Evolutionary conservation across 805 yeast genomes (phyloP), one percentile per base, ranked within the genome.

Genomic region (Lipomyces japonicus): DNA sequence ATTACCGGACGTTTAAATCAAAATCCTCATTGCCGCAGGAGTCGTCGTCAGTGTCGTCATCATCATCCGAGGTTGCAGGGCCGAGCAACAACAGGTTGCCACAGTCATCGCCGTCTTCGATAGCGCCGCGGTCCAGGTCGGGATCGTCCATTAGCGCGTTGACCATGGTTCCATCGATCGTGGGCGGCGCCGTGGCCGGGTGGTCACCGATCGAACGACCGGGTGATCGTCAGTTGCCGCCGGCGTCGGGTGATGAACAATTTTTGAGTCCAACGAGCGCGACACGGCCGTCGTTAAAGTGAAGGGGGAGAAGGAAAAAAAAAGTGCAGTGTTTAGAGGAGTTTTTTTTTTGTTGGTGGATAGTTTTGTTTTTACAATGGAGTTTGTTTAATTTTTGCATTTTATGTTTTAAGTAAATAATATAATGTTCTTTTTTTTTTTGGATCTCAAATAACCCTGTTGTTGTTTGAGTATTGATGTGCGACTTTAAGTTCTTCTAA

Each of bases 111-210:
- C 24, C 35, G 7, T 22, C 42, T 3, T 22, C 43, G 3, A 10
- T n/a, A 4, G 12, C 10, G n/a, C 19, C 22, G 34, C 43, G 56
- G 24, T 43, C 39, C 18, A 41, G 61, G 3, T 54, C 60, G 2
- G 59, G 59, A 16, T 53, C 63, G 37, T 65, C 71, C 25, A 62
- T 74, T 19, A 69, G 73, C 21, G 76, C 77, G 1, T 60, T 74
- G 47, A 70, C 77, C 1, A 73, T 77, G 75, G 78, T 77, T 3
- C 81, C 81, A 1, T 72, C 78, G 16, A 69, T 76, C 46, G 79
- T 77, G 9, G 79, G 80, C 25, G 81, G 81, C 32, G 81, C 81
- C 3, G 73, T 77, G 39, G 81, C 79, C 14, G 81, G 81, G 4
- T 74, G 77, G 77, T 66, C 70, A 6, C 65, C 68, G 0, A 36